These are phyloP conservation scores for Tilletia caries DNA, from an alignment of 1,284 basidiomycete species.

Conservation along the genomic window DNA sequence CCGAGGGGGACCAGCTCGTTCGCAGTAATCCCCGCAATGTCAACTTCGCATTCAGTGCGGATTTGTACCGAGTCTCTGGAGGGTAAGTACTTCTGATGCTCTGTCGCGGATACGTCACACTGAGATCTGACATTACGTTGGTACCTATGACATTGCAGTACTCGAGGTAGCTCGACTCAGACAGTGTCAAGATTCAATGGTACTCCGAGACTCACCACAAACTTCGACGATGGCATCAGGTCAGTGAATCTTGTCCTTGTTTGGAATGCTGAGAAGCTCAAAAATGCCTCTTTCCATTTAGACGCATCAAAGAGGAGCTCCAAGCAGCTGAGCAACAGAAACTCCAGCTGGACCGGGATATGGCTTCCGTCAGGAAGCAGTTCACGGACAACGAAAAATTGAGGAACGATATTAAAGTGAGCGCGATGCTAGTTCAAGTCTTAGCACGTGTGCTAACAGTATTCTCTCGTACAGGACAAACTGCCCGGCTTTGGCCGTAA, in stretches of 20 bases:
- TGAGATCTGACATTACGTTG: neutral
- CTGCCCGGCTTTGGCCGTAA: slow-evolving; percentile 18
- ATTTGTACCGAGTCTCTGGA: slow-evolving; percentile 43
- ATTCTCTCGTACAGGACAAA: slow-evolving; percentile 12
- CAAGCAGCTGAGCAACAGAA: slow-evolving; percentile 17
- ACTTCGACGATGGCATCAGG: slow-evolving; percentile 37
- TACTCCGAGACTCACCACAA: slow-evolving; percentile 48
- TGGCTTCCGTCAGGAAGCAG: slow-evolving; percentile 21
- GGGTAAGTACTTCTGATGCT: slow-evolving; percentile 17
- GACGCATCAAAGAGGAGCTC: slow-evolving; percentile 20
- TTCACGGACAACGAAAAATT: slow-evolving; percentile 19
- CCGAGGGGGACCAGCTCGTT: slow-evolving; percentile 46
- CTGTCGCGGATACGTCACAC: neutral
- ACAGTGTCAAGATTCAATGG: slow-evolving; percentile 52
- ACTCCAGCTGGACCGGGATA: slow-evolving; percentile 8
- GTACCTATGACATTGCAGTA: neutral
- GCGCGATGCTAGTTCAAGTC: neutral
- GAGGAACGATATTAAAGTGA: slow-evolving; percentile 12
- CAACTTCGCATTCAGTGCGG: slow-evolving; percentile 41
- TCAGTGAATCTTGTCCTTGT: slow-evolving; percentile 15
- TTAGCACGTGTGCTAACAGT: neutral
- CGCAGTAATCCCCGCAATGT: slow-evolving; percentile 48
- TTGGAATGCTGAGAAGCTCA: no score
- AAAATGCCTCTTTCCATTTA: neutral
- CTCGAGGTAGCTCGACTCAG: slow-evolving; percentile 28